Evolutionary conservation across 2,329 filamentous ascomycete genomes (phyloP), one percentile per base, ranked within the genome.

Genomic region (Aspergillus sp.): DNA sequence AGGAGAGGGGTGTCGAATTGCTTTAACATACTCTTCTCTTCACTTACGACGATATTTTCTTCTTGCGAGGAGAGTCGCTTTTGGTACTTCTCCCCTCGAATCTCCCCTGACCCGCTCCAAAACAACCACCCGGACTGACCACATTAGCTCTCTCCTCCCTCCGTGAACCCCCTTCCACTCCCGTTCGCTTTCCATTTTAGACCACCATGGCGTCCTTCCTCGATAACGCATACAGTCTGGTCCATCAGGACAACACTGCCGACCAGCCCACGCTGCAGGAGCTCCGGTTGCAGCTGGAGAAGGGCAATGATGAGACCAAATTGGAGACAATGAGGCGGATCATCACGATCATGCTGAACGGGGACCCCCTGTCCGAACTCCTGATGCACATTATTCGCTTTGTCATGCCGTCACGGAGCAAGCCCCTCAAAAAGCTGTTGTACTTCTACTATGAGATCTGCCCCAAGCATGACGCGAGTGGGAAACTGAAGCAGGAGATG

Each of bases 331-430:
- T 95, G 91, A 95, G 94, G 85, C 88, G 86, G 78, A 91, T 99
- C 72, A 79, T 97, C 70, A 96, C 90, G 58, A 86, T 97, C 70
- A 97, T 99, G 94, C 85, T 99, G 68, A 97, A 97, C 73, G 94
- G 94, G 63, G 93, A 99, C 70, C 87, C 94, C 38, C 94, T 99
- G 88, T 88, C 92, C 21, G 87, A 91, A 63, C 82, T 99, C 17
- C 86, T 99, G 64, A 99, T 99, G 94, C 94, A 97, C 78, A 99
- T 99, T 69, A 99, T 99, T 74, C 91, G 94, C 72, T 99, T 99
- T 72, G 92, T 99, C 65, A 99, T 99, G 94, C 94, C 94, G 13
- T 96, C 91, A 58, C 97, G 95, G 79, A 91, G 89, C 75, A 99
- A 99, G 79, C 80, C 88, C 40, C 80, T 99, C 66, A 99, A 99